Evolutionary conservation across 768 basidiomycete genomes (phyloP).

Genomic region (Lactarius indigo): DNA sequence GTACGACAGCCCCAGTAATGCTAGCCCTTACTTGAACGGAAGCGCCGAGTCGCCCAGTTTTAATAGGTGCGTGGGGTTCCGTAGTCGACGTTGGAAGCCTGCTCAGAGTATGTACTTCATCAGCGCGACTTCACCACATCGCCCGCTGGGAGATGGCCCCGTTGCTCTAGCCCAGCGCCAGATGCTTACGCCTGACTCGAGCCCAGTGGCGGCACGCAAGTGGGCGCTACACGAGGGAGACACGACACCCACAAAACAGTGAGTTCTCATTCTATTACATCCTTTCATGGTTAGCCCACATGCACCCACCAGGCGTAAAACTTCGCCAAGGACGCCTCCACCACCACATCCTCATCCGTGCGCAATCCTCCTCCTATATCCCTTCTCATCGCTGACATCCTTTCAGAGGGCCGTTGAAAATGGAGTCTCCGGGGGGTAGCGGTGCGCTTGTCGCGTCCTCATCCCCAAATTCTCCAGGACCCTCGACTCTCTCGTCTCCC

Average conservation of each 20-base stretch:
- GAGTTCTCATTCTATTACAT: not conserved
- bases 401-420: slow-evolving; percentile 3
- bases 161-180: slow-evolving; percentile 5
- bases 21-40: slow-evolving; percentile 22
- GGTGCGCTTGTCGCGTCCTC: slow-evolving; percentile 14
- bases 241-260: slow-evolving; percentile 20
- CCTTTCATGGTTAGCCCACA: slow-evolving; percentile 1
- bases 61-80: slow-evolving; percentile 5
- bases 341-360: slow-evolving; percentile 9
- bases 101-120: not conserved
- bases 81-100: not conserved
- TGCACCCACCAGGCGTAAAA: slow-evolving; percentile 14
- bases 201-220: slow-evolving; percentile 18
- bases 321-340: slow-evolving; percentile 9
- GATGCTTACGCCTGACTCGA: slow-evolving; percentile 25
- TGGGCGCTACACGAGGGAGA: slow-evolving; percentile 20
- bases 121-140: slow-evolving; percentile 12
- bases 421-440: slow-evolving; percentile 14
- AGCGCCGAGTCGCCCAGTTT: slow-evolving; percentile 13
- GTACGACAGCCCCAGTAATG: slow-evolving; percentile 16
- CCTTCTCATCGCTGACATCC: not conserved
- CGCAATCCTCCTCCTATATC: not conserved
- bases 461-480: slow-evolving; percentile 28
- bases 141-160: slow-evolving; percentile 1
- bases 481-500: slow-evolving; percentile 32